Percentiles rank a stretch among this genome's conserved stretches.
Conservation (phyloP, 352 stramenopile species). For the Phytophthora fragariaefolia region DNA sequence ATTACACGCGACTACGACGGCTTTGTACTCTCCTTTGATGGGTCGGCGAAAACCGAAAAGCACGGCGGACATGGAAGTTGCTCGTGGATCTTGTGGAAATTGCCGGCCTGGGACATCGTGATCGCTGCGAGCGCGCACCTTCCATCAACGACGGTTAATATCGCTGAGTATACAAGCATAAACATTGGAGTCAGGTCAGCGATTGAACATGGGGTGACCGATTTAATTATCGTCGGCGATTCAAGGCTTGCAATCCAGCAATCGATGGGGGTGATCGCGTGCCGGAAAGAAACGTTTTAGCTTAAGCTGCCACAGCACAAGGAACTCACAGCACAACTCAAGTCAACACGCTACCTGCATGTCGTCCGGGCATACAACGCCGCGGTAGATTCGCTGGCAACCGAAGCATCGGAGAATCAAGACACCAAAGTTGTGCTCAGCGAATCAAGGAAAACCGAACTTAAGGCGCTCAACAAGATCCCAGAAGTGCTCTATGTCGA, state of each 20-base stretch:
- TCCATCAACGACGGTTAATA: slow-evolving; percentile 1
- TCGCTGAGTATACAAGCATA: slow-evolving; percentile 5
- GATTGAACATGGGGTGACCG: neutral
- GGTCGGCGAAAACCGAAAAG: slow-evolving; percentile 9
- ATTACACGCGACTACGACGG: neutral
- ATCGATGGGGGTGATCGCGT: slow-evolving; percentile 8
- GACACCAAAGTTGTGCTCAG: neutral
- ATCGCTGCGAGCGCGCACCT: slow-evolving; percentile 15
- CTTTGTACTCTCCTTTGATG: slow-evolving; percentile 10
- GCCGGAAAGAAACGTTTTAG: neutral
- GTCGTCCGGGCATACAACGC: neutral
- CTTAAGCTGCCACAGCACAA: neutral
- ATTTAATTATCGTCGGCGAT: neutral
- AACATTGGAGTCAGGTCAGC: slow-evolving; percentile 1
- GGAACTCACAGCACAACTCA: neutral
- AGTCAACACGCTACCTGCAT: too few relatives aligned
- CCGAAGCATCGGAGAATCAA: neutral
- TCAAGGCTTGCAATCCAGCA: neutral
- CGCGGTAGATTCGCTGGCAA: neutral
- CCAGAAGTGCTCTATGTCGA: neutral
- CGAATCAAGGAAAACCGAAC: neutral
- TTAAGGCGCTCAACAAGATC: too few relatives aligned
- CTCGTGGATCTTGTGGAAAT: slow-evolving; percentile 8
- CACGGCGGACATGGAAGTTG: slow-evolving; percentile 12
- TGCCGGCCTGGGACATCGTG: slow-evolving; percentile 6